Evolutionary conservation across 768 basidiomycete genomes (phyloP).

Genomic region (Tylopilus balloui): DNA sequence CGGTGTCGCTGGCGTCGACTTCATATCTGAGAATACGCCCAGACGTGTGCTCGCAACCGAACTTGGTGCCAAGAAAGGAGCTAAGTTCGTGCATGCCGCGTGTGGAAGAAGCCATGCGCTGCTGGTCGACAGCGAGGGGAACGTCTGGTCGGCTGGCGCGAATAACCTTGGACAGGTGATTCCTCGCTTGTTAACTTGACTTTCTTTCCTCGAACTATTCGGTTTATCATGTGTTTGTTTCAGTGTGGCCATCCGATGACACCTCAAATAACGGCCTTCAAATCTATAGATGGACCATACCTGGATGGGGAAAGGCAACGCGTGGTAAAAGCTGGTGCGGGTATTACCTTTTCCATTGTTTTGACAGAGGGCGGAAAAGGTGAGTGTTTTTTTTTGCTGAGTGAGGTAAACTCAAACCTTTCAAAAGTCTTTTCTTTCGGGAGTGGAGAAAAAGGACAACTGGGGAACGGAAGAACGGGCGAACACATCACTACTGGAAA

Average conservation of each 20-base stretch:
- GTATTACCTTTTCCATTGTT: conserved; percentile 79
- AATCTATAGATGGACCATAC: conserved; percentile 53
- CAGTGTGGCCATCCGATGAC: conserved; percentile 70
- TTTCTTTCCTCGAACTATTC: not conserved
- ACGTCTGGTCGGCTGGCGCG: conserved; percentile 78
- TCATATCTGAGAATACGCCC: conserved; percentile 73
- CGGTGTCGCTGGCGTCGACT: conserved; percentile 51
- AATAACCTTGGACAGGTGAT: conserved; percentile 81
- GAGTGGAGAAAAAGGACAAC: conserved; percentile 87
- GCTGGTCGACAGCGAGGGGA: conserved; percentile 76
- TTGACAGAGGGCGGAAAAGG: conserved; percentile 81
- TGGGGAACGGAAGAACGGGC: conserved; percentile 92
- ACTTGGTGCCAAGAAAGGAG: conserved; percentile 53
- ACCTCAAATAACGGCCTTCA: conserved; percentile 66
- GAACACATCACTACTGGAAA: conserved; percentile 85
- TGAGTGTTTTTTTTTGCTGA: conserved; percentile 26
- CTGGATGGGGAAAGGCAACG: conserved; percentile 57
- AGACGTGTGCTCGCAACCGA: conserved; percentile 53
- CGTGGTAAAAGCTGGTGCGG: conserved; percentile 72
- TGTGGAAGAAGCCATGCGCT: conserved; percentile 80
- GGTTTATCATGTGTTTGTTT: not conserved
- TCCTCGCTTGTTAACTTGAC: not conserved
- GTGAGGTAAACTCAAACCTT: not conserved
- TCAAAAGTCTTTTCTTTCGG: conserved; percentile 81
- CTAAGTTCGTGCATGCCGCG: conserved; percentile 76